phyloP scores from a whole-genome alignment of 805 yeast genomes.

The Priceomyces fermenticarens region DNA sequence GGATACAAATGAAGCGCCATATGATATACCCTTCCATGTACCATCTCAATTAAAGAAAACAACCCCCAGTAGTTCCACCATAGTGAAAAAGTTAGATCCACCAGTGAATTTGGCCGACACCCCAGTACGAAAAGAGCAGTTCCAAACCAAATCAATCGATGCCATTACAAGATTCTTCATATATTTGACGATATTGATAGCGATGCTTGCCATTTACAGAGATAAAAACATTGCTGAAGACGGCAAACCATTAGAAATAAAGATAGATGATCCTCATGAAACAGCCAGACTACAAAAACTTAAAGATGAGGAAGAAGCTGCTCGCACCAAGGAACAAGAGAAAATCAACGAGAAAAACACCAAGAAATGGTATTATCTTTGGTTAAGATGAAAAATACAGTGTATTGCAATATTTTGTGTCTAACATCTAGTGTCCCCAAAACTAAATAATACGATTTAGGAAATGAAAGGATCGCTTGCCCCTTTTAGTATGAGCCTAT shows the following conservation, averaged over 20 bases:
- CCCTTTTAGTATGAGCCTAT: no score
- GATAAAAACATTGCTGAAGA: conserved; percentile 52
- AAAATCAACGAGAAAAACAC: conserved; percentile 6
- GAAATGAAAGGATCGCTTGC: no score
- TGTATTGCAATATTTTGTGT: background rate
- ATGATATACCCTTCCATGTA: conserved; percentile 56
- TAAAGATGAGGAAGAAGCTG: conserved; percentile 12
- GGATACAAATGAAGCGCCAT: conserved; percentile 45
- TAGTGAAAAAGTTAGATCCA: conserved; percentile 31
- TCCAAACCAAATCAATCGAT: conserved; percentile 52
- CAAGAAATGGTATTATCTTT: conserved; percentile 51
- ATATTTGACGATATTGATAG: conserved; percentile 45
- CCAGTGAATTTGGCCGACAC: conserved; percentile 43
- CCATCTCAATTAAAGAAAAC: conserved; percentile 32
- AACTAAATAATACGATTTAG: no score
- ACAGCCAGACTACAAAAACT: conserved; percentile 22
- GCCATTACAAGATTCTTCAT: conserved; percentile 54
- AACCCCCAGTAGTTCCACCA: conserved; percentile 21
- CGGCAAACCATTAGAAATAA: conserved; percentile 37
- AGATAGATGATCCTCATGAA: conserved; percentile 37
- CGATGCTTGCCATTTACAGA: conserved; percentile 50
- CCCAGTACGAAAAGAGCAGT: conserved; percentile 41
- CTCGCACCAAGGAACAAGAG: conserved; percentile 9
- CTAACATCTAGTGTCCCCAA: no score
- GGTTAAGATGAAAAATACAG: conserved; percentile 29